These are phyloP conservation scores for Nemania sp. DNA, from an alignment of 2,329 filamentous ascomycete species.

Conservation along the genomic window DNA sequence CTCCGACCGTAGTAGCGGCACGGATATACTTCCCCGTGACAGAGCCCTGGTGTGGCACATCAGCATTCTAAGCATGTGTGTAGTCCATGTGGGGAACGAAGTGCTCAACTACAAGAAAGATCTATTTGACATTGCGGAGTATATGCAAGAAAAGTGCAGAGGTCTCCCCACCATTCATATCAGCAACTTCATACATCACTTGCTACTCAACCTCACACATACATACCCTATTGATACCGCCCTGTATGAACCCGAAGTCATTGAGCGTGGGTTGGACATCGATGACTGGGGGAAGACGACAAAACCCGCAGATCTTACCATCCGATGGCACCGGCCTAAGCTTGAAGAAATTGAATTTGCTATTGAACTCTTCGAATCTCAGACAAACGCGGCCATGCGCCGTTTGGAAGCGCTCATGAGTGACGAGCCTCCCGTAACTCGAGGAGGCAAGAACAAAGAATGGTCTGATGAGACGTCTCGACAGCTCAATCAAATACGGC, in stretches of 20 bases:
- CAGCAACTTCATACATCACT: conserved; percentile 96
- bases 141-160: conserved; percentile 95
- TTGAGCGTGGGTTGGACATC: conserved; percentile 72
- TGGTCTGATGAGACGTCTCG: conserved; percentile 97
- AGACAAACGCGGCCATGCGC: conserved; percentile 75
- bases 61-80: conserved; percentile 96
- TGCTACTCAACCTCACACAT: conserved; percentile 90
- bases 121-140: conserved; percentile 86
- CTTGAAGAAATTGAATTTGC: conserved; percentile 85
- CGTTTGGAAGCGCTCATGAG: conserved; percentile 80
- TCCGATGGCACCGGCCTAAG: conserved; percentile 89
- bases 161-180: conserved; percentile 94
- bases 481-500: conserved; percentile 81
- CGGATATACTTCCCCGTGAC: conserved; percentile 90
- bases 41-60: conserved; percentile 95
- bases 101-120: conserved; percentile 88
- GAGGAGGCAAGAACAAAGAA: conserved; percentile 95
- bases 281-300: conserved; percentile 85
- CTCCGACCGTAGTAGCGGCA: conserved; percentile 89
- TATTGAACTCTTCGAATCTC: conserved; percentile 83
- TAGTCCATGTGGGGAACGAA: conserved; percentile 91
- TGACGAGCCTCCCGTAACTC: conserved; percentile 78
- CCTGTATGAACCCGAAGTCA: conserved; percentile 79
- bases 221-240: conserved; percentile 91
- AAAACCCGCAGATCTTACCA: conserved; percentile 74